phyloP scores from a whole-genome alignment of 139 green algal genomes.

The Picochlorum sp. region DNA sequence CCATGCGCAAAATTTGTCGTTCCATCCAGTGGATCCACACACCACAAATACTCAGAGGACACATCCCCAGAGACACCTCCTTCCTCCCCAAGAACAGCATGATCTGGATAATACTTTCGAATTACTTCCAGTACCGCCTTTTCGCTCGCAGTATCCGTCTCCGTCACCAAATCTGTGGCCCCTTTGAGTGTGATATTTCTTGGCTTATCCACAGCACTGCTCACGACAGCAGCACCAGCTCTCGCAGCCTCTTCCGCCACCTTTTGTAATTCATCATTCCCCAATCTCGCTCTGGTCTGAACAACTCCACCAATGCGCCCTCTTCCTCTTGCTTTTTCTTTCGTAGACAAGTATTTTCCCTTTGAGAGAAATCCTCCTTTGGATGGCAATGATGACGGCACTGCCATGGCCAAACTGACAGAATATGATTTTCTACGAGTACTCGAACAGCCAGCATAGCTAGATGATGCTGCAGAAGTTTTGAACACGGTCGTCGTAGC shows the following conservation, averaged over 20 bases:
- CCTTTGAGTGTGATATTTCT: constrained; percentile 63
- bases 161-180: constrained; percentile 61
- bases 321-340: not conserved
- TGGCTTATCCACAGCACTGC: constrained; percentile 53
- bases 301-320: not conserved
- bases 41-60: constrained; percentile 73
- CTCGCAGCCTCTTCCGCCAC: constrained; percentile 37
- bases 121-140: constrained; percentile 47
- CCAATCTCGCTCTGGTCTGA: constrained; percentile 1
- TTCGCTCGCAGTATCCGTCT: constrained; percentile 67
- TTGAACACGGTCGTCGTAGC: no score
- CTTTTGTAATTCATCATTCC: constrained; percentile 31
- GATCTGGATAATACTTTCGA: constrained; percentile 35
- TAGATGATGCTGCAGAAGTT: no score
- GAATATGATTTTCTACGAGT: no score
- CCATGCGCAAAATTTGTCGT: constrained; percentile 84
- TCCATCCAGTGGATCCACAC: constrained; percentile 77
- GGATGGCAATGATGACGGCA: no score
- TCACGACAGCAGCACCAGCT: constrained; percentile 49
- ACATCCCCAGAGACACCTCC: constrained; percentile 73
- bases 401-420: no score
- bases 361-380: not conserved
- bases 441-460: no score
- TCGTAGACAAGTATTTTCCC: not conserved
- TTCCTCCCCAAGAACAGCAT: constrained; percentile 85